Evolutionary conservation across 352 stramenopile genomes (phyloP).

Genomic region (Phytopythium kandeliae): DNA sequence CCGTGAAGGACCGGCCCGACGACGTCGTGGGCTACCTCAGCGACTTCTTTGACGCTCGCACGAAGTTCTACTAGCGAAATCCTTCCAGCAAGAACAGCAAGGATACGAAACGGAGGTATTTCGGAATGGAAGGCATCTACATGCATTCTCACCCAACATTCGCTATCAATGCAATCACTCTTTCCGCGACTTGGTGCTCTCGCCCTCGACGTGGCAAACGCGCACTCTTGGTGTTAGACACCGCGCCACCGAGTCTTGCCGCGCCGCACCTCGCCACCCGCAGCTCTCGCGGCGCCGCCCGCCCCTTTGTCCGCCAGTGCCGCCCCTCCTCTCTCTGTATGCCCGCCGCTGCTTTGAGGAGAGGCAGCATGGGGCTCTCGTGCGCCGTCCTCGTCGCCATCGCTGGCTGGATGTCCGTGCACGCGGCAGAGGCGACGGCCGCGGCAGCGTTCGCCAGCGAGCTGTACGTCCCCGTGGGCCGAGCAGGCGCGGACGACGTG

Average conservation of each 20-base stretch:
- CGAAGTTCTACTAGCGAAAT: slow-evolving; percentile 73
- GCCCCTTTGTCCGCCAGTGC: too few species aligned
- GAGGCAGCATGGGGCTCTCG: neutral
- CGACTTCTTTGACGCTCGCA: slow-evolving; percentile 64
- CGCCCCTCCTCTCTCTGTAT: neutral
- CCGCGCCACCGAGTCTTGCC: too few species aligned
- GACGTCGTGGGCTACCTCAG: slow-evolving; percentile 47
- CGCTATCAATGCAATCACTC: too few species aligned
- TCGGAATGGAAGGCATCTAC: too few species aligned
- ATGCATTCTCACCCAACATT: too few species aligned
- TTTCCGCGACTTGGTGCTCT: too few species aligned
- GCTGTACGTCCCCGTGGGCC: slow-evolving; percentile 19
- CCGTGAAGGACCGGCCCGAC: slow-evolving; percentile 53
- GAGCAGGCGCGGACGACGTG: slow-evolving; percentile 26
- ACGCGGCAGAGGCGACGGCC: neutral
- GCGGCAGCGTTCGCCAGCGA: slow-evolving; percentile 25
- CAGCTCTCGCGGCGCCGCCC: neutral
- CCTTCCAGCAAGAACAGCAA: too few species aligned
- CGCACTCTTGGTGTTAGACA: too few species aligned
- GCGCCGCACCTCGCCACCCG: neutral
- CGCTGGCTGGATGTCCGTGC: neutral
- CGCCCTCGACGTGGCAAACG: too few species aligned
- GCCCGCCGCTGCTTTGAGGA: neutral
- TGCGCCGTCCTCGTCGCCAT: neutral
- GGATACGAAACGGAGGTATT: too few species aligned